phyloP scores from a whole-genome alignment of 2,329 filamentous ascomycete genomes.

The Diaporthe ilicicola region DNA sequence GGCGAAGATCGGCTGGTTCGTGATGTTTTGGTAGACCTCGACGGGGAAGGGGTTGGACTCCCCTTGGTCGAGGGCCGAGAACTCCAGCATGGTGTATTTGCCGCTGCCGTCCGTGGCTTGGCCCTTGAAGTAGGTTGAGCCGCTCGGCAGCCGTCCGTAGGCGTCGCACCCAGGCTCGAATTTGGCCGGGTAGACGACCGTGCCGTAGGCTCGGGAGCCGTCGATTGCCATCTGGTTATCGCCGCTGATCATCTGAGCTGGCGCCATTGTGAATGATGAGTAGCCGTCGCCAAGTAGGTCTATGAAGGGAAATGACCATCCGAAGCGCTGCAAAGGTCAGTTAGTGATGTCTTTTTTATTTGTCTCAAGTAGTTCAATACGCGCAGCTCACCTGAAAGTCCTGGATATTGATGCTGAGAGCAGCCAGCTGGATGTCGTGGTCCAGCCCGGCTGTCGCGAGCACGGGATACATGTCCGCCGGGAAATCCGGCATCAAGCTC shows the following conservation, averaged over 20 bases:
- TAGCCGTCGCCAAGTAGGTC: slow-evolving; percentile 59
- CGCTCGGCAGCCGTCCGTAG: slow-evolving; percentile 46
- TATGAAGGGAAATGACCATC: slow-evolving; percentile 64
- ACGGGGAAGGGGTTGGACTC: slow-evolving; percentile 46
- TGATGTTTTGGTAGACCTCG: slow-evolving; percentile 57
- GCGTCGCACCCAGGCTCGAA: slow-evolving; percentile 60
- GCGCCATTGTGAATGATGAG: slow-evolving; percentile 60
- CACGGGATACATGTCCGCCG: slow-evolving; percentile 61
- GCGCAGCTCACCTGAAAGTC: slow-evolving; percentile 56
- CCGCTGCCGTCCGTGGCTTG: slow-evolving; percentile 35
- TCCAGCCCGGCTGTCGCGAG: slow-evolving; percentile 59
- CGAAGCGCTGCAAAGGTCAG: slow-evolving; percentile 50
- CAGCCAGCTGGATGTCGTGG: slow-evolving; percentile 57
- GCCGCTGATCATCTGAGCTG: slow-evolving; percentile 55
- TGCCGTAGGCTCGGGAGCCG: slow-evolving; percentile 57
- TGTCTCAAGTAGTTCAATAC: background rate
- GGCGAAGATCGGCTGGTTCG: slow-evolving; percentile 65
- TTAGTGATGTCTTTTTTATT: background rate
- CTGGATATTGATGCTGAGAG: slow-evolving; percentile 48
- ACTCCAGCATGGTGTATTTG: slow-evolving; percentile 43
- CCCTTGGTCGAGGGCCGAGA: slow-evolving; percentile 32
- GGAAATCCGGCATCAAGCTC: slow-evolving; percentile 56
- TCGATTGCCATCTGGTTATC: slow-evolving; percentile 51
- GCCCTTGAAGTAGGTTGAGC: slow-evolving; percentile 39
- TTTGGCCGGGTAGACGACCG: slow-evolving; percentile 47